Conservation (phyloP, 768 basidiomycete species). For the Russula olivacea region DNA sequence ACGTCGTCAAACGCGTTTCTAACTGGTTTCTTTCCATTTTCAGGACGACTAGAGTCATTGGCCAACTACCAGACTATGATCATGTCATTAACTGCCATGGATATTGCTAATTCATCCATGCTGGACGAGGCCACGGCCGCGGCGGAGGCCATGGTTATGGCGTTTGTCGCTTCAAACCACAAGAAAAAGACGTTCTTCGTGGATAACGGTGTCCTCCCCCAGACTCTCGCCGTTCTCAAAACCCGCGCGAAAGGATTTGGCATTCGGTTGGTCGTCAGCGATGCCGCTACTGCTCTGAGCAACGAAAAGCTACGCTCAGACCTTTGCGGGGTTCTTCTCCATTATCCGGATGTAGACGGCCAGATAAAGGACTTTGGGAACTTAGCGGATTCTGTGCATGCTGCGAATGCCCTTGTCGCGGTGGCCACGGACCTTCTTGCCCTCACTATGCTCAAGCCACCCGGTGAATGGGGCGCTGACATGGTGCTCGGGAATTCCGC, state of each 20-base stretch:
- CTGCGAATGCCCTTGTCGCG: constrained; percentile 70
- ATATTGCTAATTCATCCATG: constrained; percentile 93
- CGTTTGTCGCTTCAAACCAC: constrained; percentile 58
- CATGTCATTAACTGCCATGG: constrained; percentile 88
- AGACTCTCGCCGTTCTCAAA: constrained; percentile 83
- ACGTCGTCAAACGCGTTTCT: background rate
- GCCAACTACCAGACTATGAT: constrained; percentile 98
- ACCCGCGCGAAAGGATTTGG: constrained; percentile 94
- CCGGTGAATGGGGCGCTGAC: constrained; percentile 98
- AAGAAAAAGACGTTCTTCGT: constrained; percentile 83
- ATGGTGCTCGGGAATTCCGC: constrained; percentile 93
- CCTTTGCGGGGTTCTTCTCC: constrained; percentile 82
- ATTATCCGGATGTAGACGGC: constrained; percentile 92
- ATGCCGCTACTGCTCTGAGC: constrained; percentile 45
- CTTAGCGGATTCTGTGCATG: constrained; percentile 65
- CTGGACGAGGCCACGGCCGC: constrained; percentile 94
- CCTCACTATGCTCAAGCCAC: constrained; percentile 86
- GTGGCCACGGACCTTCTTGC: constrained; percentile 92
- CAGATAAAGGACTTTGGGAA: constrained; percentile 64
- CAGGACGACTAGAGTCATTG: constrained; percentile 92
- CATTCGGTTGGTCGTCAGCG: constrained; percentile 70
- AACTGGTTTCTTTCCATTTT: constrained; percentile 4
- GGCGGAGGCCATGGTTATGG: constrained; percentile 96
- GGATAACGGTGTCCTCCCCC: constrained; percentile 75
- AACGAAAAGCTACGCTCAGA: constrained; percentile 52